Conservation (phyloP, 495 filamentous ascomycete species). For the Neurospora sp. region DNA sequence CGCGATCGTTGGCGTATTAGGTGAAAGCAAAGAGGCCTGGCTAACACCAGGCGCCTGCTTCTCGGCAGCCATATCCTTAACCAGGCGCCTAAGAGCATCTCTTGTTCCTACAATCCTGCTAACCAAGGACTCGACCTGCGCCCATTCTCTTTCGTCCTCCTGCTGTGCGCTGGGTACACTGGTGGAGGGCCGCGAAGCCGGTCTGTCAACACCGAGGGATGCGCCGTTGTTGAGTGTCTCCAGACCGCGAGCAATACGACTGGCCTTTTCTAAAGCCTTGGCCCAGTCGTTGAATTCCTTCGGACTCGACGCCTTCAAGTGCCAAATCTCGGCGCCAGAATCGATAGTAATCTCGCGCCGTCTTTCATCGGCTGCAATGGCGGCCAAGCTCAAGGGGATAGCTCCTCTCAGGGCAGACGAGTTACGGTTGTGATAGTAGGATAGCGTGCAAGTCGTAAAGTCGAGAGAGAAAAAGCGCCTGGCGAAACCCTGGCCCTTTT, state of each 20-base stretch:
- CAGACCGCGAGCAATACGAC: slow-evolving; percentile 40
- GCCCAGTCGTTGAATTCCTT: slow-evolving; percentile 85
- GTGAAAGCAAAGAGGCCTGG: slow-evolving; percentile 27
- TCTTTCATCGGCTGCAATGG: slow-evolving; percentile 76
- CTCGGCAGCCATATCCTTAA: slow-evolving; percentile 69
- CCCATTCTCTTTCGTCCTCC: slow-evolving; percentile 75
- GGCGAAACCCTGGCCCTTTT: slow-evolving; percentile 88
- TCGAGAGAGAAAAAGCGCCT: slow-evolving; percentile 90
- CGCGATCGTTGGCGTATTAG: slow-evolving; percentile 23
- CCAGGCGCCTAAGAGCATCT: slow-evolving; percentile 75
- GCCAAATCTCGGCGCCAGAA: slow-evolving; percentile 94
- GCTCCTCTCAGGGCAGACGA: slow-evolving; percentile 83
- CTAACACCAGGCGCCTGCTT: slow-evolving; percentile 21
- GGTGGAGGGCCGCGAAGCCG: slow-evolving; percentile 10
- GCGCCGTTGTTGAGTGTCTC: slow-evolving; percentile 17
- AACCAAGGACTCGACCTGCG: slow-evolving; percentile 68
- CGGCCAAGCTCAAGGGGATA: slow-evolving; percentile 83
- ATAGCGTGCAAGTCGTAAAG: slow-evolving; percentile 79
- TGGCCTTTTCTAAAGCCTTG: slow-evolving; percentile 71
- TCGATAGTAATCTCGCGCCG: slow-evolving; percentile 90
- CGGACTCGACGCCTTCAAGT: slow-evolving; percentile 71
- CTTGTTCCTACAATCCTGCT: slow-evolving; percentile 75
- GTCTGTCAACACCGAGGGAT: neutral
- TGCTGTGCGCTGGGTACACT: slow-evolving; percentile 19
- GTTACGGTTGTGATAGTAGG: slow-evolving; percentile 90